phyloP scores from a whole-genome alignment of 1,139 yeast species.

The Suhomyces bribrorum region DNA sequence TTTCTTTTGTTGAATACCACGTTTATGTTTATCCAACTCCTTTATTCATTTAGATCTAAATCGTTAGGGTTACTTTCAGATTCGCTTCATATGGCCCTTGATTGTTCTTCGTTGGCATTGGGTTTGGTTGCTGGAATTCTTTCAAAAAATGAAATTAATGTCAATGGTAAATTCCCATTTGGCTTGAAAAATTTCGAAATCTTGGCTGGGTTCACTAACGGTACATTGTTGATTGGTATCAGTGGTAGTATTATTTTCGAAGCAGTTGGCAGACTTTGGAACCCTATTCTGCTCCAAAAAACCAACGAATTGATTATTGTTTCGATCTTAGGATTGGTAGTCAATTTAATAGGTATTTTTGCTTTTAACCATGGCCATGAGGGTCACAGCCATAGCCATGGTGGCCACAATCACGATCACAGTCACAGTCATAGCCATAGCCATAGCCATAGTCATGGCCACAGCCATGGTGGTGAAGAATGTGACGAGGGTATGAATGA shows the following conservation, averaged over 20 bases:
- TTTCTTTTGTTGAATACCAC: conserved; percentile 82
- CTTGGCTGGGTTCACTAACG: conserved; percentile 93
- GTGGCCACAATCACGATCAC: conserved; percentile 32
- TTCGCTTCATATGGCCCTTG: conserved; percentile 93
- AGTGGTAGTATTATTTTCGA: conserved; percentile 87
- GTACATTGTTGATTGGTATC: conserved; percentile 81
- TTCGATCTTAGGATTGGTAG: conserved; percentile 78
- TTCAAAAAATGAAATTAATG: conserved; percentile 46
- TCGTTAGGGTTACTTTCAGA: conserved; percentile 91
- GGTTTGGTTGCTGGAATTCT: conserved; percentile 84
- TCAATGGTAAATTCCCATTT: conserved; percentile 77
- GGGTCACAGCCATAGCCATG: conserved; percentile 32
- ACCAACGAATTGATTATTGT: conserved; percentile 88
- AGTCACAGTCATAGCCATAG: conserved; percentile 33
- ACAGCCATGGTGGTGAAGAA: conserved; percentile 11
- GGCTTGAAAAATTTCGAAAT: conserved; percentile 86
- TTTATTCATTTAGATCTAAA: conserved; percentile 89
- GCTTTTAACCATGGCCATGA: conserved; percentile 82
- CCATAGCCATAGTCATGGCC: conserved; percentile 31
- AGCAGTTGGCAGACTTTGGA: conserved; percentile 75
- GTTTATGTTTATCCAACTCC: conserved; percentile 90
- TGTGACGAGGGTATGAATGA: conserved; percentile 53
- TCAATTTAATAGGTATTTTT: conserved; percentile 87
- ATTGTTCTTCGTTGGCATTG: conserved; percentile 84
- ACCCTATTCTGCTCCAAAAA: conserved; percentile 75